Evolutionary conservation across 2,329 filamentous ascomycete genomes (phyloP), one percentile per base, ranked within the genome.

Genomic region (Tolypocladium inflatum): DNA sequence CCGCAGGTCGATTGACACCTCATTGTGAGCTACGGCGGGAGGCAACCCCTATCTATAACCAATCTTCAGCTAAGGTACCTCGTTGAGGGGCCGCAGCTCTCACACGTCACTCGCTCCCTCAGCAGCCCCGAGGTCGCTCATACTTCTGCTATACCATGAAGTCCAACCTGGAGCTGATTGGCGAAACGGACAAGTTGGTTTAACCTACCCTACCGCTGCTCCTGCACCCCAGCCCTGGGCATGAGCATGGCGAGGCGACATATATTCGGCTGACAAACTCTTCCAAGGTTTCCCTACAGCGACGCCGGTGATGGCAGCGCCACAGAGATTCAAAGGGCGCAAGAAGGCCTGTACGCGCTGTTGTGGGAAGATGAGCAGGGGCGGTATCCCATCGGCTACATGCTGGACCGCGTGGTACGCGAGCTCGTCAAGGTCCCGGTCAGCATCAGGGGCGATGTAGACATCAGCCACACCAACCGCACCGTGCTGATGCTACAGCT

Each of bases 221-320:
- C 9, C 45, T n/a, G 48, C 5, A 2, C 26, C 45, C 17, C 26
- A 19, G n/a, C 1, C 42, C 23, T 48, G 43, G 13, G 3, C 15
- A 2, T n/a, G 45, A 17, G 17, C 45, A 30, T 3, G 2, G 15
- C 15, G 45, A 10, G 45, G n/a, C 42, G 42, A 17, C 21, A 26
- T 5, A 26, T 5, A 17, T 17, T 26, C 11, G 21, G 30, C 48
- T 52, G 30, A 52, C 48, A n/a, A 15, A 37, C 4, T 4, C 19
- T 7, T 52, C 10, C 6, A 66, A 93, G 89, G 67, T 96, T 96
- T 67, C 91, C 91, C 1, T 90, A 95, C 73, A 79, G 81, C 58
- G 79, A 87, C 56, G 76, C 86, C 57, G 76, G 86, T 63, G 79
- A 87, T 57, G 77, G 86, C 57, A 76, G 86, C 62, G 80, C 83